Conservation (phyloP, 768 basidiomycete genomes). For the Hypholoma fasciculare region DNA sequence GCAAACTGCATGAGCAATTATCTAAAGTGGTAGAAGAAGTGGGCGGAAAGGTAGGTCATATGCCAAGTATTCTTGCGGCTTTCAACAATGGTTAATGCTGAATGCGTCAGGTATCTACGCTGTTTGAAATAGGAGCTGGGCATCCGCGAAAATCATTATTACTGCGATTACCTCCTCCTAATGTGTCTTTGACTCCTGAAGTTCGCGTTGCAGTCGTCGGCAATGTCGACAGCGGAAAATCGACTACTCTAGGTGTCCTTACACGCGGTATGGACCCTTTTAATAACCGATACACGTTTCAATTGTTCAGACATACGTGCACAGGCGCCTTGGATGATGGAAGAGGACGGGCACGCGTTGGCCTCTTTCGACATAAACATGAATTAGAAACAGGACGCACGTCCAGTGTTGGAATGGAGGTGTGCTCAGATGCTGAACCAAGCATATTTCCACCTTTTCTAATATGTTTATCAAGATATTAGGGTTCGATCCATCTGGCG, state of each 20-base stretch:
- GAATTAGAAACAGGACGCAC: slow-evolving; percentile 96
- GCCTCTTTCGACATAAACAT: slow-evolving; percentile 94
- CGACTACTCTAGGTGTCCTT: slow-evolving; percentile 90
- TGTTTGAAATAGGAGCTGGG: slow-evolving; percentile 46
- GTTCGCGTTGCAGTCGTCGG: slow-evolving; percentile 96
- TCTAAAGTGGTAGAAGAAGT: slow-evolving; percentile 66
- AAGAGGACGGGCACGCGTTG: slow-evolving; percentile 79
- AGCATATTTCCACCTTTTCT: not conserved
- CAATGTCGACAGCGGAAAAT: slow-evolving; percentile 94
- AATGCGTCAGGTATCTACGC: slow-evolving; percentile 49
- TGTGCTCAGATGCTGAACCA: slow-evolving; percentile 29
- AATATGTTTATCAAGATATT: slow-evolving; percentile 58
- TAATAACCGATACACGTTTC: slow-evolving; percentile 1
- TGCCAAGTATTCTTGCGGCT: not conserved
- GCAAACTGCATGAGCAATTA: slow-evolving; percentile 43
- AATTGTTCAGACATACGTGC: not conserved
- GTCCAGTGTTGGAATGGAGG: slow-evolving; percentile 96
- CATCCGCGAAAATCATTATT: slow-evolving; percentile 62
- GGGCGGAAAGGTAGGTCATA: slow-evolving; percentile 67
- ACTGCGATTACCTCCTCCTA: slow-evolving; percentile 74
- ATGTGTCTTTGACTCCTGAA: slow-evolving; percentile 80
- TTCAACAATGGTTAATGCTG: not conserved
- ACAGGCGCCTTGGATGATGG: slow-evolving; percentile 80
- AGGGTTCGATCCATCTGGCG: slow-evolving; percentile 78
- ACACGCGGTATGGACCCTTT: slow-evolving; percentile 67